Base-by-base conservation (phyloP, 495 filamentous ascomycete species). In the Xylaria scruposa region DNA sequence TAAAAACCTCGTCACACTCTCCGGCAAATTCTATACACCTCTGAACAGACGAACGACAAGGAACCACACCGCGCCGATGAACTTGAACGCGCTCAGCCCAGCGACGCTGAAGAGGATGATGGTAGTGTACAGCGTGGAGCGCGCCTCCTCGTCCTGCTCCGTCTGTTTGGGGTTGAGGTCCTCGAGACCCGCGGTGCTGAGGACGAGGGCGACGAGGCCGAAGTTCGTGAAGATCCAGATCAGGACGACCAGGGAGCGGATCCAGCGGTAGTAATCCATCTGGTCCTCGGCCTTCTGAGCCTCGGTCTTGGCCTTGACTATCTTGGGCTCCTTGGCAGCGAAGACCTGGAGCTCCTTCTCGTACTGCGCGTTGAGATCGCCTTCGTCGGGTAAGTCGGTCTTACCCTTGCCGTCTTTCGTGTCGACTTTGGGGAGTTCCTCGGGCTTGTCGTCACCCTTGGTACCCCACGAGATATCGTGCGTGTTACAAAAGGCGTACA, bases 391-490 rank as follows among this genome's bases (percentile, higher is more conserved):
- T 64, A 98, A 92, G 75, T 93, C 91, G 79, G 97, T 94, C 77
- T 97, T 93, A 77, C 97, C 94, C 85, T 97, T 94, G 70, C 97
- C 97, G 78, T 93, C 94, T 77, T 97, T 98, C 9, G 94, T 88
- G 68, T 87, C 93, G 63, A 93, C 95, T 6, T 88, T 91, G 15
- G 91, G 90, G 61, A 98, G 85, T 73, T 95, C 94, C 76, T 93
- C 91, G 58, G 92, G 84, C 78, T 94, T 96, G 85, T 96, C 94
- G 75, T 97, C 95, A 68, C 95, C 95, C 80, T 97, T 98, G 17
- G 95, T 98, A 78, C 95, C 95, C 95, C 95, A 98, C 13, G 94
- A 96, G 69, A 98, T 95, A 74, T 98, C 95, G 85, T 98, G 95
- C 29, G 94, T 97, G 80, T 98, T 98, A 81, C 95, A 98, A 86